phyloP scores from a whole-genome alignment of 805 yeast genomes.

The Candida montana region DNA sequence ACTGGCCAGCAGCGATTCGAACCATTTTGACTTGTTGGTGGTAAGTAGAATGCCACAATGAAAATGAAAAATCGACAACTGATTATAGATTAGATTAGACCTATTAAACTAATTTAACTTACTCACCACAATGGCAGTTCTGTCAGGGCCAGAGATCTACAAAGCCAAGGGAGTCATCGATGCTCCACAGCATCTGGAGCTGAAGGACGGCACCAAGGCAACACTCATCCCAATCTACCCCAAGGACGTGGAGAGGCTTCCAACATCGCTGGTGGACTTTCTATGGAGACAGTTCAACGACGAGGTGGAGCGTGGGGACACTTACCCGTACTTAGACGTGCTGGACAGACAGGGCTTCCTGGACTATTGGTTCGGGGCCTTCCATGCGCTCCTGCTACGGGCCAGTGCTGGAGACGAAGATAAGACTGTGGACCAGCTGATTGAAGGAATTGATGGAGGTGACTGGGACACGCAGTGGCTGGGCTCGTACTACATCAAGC shows the following conservation, averaged over 20 bases:
- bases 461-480: conserved; percentile 47
- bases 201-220: conserved; percentile 42
- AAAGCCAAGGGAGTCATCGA: conserved; percentile 31
- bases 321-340: conserved; percentile 58
- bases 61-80: too few species aligned
- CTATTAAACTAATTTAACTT: too few species aligned
- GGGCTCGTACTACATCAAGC: conserved; percentile 79
- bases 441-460: conserved; percentile 1
- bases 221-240: conserved; percentile 59
- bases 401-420: conserved; percentile 27
- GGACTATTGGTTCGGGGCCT: conserved; percentile 64
- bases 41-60: background rate
- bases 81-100: too few species aligned
- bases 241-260: conserved; percentile 36
- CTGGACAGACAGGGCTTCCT: conserved; percentile 45
- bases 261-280: conserved; percentile 41
- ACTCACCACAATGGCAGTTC: conserved; percentile 1
- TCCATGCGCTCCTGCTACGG: conserved; percentile 56
- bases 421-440: conserved; percentile 14
- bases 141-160: conserved; percentile 28
- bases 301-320: conserved; percentile 66
- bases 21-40: conserved; percentile 34
- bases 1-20: conserved; percentile 78
- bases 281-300: conserved; percentile 51
- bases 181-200: conserved; percentile 28